A percentile compares a stretch with the other conserved stretches of the same genome.
Conservation (phyloP, 192 early-diverging fungal species). For the Dissophora ornata region DNA sequence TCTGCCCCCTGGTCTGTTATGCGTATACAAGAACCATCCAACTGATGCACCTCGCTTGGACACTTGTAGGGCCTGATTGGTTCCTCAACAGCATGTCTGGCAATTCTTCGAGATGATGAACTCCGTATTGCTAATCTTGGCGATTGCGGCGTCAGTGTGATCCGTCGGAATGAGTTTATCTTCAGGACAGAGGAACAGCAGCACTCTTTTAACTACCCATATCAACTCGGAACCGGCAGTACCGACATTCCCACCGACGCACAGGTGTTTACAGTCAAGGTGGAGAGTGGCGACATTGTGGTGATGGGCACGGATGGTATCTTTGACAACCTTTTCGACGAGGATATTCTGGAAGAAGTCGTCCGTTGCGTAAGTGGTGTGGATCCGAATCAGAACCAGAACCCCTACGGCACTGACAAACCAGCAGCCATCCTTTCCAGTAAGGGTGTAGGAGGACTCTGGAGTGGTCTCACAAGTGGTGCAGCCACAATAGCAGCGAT, state of each 20-base stretch:
- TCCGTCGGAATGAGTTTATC: slow-evolving; percentile 87
- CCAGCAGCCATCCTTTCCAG: slow-evolving; percentile 12
- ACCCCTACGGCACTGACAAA: slow-evolving; percentile 37
- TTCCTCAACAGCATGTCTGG: slow-evolving; percentile 91
- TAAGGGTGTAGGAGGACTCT: slow-evolving; percentile 41
- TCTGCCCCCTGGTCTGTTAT: too few relatives aligned
- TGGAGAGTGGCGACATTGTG: slow-evolving; percentile 92
- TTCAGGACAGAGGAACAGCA: slow-evolving; percentile 98
- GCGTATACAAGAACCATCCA: too few relatives aligned
- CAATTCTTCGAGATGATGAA: slow-evolving; percentile 90
- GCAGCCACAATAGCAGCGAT: slow-evolving; percentile 34
- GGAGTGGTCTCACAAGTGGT: slow-evolving; percentile 37
- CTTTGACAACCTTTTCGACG: slow-evolving; percentile 98
- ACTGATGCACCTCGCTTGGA: neutral
- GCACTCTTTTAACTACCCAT: slow-evolving; percentile 99
- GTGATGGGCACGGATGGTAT: slow-evolving; percentile 94
- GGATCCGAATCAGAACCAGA: slow-evolving; percentile 40
- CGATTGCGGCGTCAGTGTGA: slow-evolving; percentile 91
- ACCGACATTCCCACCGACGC: slow-evolving; percentile 87
- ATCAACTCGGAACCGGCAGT: slow-evolving; percentile 90
- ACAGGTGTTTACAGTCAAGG: slow-evolving; percentile 83
- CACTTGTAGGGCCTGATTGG: slow-evolving; percentile 78
- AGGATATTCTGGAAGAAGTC: slow-evolving; percentile 95
- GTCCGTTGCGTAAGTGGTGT: slow-evolving; percentile 41
- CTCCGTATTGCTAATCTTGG: slow-evolving; percentile 94